Evolutionary conservation across 441 rosid species (phyloP).

Genomic region (Adansonia madagascariensis): DNA sequence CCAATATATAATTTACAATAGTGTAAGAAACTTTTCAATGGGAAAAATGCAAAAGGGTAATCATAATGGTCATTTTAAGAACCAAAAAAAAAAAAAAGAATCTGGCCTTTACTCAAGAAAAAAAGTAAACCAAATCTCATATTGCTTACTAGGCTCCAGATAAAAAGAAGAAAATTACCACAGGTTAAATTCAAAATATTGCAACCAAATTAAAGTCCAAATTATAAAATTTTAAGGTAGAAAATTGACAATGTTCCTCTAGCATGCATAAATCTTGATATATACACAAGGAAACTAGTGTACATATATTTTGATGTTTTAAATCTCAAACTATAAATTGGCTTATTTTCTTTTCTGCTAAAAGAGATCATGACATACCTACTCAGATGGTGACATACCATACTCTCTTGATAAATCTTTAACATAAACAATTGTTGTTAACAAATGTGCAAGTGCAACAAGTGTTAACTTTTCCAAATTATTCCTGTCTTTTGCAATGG

Average conservation of each 20-base stretch:
- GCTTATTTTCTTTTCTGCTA: conserved; percentile 7
- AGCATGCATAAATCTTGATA: conserved; percentile 2
- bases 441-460: conserved; percentile 89
- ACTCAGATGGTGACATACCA: conserved; percentile 90
- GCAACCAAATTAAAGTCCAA: not conserved
- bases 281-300: not conserved
- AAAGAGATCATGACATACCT: conserved; percentile 49
- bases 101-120: conserved; percentile 9
- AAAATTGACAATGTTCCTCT: not conserved
- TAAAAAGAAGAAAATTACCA: not conserved
- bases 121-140: conserved; percentile 1
- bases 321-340: conserved; percentile 4
- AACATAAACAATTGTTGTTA: conserved; percentile 86
- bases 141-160: conserved; percentile 4
- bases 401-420: conserved; percentile 96
- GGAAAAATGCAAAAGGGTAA: not conserved
- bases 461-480: conserved; percentile 91
- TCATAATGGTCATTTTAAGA: not conserved
- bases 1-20: not conserved
- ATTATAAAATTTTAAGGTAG: not conserved
- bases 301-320: not conserved
- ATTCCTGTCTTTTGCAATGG: conserved; percentile 75
- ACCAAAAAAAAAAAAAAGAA: too few relatives aligned
- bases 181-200: not conserved
- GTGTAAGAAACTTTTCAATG: not conserved